These are phyloP conservation scores for Mycena crocata DNA, from an alignment of 768 basidiomycete genomes.

Conservation along the genomic window DNA sequence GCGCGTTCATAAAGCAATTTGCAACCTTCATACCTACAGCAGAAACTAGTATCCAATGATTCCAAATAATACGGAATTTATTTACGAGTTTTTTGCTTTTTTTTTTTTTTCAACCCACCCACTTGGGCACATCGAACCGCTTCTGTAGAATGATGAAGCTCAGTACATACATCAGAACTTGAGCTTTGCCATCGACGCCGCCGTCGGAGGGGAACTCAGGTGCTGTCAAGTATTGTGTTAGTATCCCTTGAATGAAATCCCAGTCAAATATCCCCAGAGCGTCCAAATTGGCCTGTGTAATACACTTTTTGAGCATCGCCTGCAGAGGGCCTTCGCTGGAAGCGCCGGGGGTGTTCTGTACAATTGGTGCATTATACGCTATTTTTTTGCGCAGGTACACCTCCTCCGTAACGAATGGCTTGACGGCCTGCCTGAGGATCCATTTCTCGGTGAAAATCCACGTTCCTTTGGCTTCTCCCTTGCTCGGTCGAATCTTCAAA, in stretches of 20 bases:
- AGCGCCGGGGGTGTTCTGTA: background rate
- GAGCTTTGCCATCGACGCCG: background rate
- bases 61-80: too few relatives aligned
- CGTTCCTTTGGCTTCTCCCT: background rate
- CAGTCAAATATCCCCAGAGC: slow-evolving; percentile 2
- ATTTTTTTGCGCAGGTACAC: slow-evolving; percentile 15
- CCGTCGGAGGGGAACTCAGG: slow-evolving; percentile 10
- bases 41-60: too few relatives aligned
- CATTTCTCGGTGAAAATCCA: slow-evolving; percentile 30
- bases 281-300: slow-evolving; percentile 5
- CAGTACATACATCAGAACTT: slow-evolving; percentile 10
- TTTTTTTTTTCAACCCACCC: background rate
- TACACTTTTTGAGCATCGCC: background rate
- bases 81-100: background rate
- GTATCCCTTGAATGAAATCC: background rate
- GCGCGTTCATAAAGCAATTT: background rate
- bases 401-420: slow-evolving; percentile 32
- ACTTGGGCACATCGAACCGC: background rate
- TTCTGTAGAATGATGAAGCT: slow-evolving; percentile 7
- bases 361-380: background rate
- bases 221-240: background rate
- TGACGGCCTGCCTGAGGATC: slow-evolving; percentile 28
- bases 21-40: too few relatives aligned
- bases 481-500: slow-evolving; percentile 2
- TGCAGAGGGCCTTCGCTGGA: background rate